Evolutionary conservation across 371 early-diverging fungal species (phyloP).

Genomic region (Mycotypha africana): DNA sequence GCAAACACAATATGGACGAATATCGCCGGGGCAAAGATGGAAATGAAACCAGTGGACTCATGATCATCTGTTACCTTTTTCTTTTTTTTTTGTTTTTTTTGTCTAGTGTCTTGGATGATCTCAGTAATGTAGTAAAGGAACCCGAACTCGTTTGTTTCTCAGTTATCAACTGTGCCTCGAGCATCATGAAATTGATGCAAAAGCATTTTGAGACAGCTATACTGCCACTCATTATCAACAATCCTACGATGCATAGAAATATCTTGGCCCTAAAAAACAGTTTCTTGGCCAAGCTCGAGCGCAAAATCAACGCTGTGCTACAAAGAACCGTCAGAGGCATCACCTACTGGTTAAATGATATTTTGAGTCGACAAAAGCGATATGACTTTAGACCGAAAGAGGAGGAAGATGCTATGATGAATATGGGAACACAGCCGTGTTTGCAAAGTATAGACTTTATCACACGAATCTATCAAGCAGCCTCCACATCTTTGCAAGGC

Average conservation of each 20-base stretch:
- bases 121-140: constrained; percentile 50
- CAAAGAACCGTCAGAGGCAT: constrained; percentile 70
- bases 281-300: constrained; percentile 76
- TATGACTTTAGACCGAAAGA: constrained; percentile 82
- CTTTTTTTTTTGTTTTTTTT: too few relatives aligned
- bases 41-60: too few relatives aligned
- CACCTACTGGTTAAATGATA: constrained; percentile 50
- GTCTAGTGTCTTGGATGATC: constrained; percentile 69
- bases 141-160: constrained; percentile 71
- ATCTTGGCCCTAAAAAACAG: constrained; percentile 80
- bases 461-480: constrained; percentile 51
- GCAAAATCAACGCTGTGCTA: constrained; percentile 68
- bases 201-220: constrained; percentile 84
- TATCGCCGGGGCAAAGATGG: not conserved
- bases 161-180: constrained; percentile 63
- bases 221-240: constrained; percentile 66
- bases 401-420: constrained; percentile 70
- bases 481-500: constrained; percentile 62
- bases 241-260: constrained; percentile 83
- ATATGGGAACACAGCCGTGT: constrained; percentile 74
- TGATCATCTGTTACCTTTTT: too few relatives aligned
- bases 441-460: constrained; percentile 66
- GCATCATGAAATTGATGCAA: constrained; percentile 80
- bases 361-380: constrained; percentile 64
- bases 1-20: not conserved